Conservation (phyloP, 108 stramenopile genomes). For the Cyclotella atomus region DNA sequence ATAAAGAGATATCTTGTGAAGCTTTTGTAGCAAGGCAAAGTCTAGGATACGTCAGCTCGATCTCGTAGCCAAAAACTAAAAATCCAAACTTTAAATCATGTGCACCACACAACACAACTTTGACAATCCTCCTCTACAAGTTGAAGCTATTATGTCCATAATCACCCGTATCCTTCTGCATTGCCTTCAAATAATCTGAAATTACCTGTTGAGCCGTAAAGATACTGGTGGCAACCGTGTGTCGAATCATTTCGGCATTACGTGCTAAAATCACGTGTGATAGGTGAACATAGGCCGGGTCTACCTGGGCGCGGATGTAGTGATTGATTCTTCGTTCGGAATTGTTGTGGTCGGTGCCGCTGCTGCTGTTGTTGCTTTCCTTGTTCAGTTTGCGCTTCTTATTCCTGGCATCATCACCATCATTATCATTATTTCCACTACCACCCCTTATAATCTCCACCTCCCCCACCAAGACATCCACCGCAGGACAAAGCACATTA, state of each 20-base stretch:
- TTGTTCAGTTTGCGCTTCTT: slow-evolving; percentile 27
- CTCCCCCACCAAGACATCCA: slow-evolving; percentile 69
- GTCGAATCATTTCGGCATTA: slow-evolving; percentile 73
- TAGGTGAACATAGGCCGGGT: slow-evolving; percentile 67
- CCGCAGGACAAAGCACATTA: slow-evolving; percentile 80
- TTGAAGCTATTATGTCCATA: slow-evolving; percentile 7
- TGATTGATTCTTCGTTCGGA: slow-evolving; percentile 75
- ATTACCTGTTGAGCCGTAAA: slow-evolving; percentile 60
- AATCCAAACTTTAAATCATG: not conserved
- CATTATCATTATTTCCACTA: not conserved
- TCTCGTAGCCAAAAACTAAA: not conserved
- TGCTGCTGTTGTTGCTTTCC: not conserved
- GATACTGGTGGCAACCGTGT: slow-evolving; percentile 70
- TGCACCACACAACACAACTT: not conserved
- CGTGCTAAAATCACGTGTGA: slow-evolving; percentile 65
- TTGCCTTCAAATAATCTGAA: slow-evolving; percentile 74
- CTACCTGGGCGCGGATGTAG: slow-evolving; percentile 63
- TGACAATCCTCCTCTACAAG: not conserved
- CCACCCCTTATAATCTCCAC: slow-evolving; percentile 47
- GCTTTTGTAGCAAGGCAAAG: too few relatives aligned
- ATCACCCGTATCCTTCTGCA: slow-evolving; percentile 59
- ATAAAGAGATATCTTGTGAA: too few relatives aligned
- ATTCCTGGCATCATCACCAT: slow-evolving; percentile 1
- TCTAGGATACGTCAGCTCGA: not conserved
- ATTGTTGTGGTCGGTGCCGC: not conserved